Percentiles rank a stretch among this genome's conserved stretches.
phyloP scores from a whole-genome alignment of 257 asterid species.

The Nicotiana tabacum region DNA sequence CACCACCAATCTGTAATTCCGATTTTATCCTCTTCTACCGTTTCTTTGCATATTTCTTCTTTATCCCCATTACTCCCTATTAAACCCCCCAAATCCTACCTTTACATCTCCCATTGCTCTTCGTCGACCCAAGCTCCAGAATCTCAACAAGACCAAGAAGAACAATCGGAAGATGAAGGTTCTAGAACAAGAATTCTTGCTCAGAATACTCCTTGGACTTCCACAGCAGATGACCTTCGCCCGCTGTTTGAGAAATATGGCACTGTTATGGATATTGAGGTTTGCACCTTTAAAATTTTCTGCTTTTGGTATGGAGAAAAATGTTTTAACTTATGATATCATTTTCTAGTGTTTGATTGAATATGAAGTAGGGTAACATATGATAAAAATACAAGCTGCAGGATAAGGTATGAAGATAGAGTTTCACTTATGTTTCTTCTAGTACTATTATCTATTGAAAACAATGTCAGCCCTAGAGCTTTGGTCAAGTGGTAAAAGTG shows the following conservation, averaged over 20 bases:
- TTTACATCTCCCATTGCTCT: slow-evolving; percentile 26
- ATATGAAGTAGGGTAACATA: too few species aligned
- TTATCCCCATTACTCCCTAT: slow-evolving; percentile 20
- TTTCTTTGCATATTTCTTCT: slow-evolving; percentile 3
- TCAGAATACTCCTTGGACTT: slow-evolving; percentile 84
- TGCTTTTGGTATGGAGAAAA: neutral
- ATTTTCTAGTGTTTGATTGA: neutral
- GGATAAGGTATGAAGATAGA: too few species aligned
- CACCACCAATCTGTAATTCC: neutral
- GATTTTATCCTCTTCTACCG: neutral
- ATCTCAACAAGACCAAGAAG: slow-evolving; percentile 3
- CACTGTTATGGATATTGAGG: slow-evolving; percentile 70
- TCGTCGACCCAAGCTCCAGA: slow-evolving; percentile 8
- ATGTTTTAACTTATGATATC: neutral
- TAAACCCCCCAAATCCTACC: slow-evolving; percentile 26
- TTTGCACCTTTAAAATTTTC: slow-evolving; percentile 12
- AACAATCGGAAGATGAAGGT: slow-evolving; percentile 28
- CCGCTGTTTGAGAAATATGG: slow-evolving; percentile 68
- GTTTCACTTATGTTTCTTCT: too few species aligned
- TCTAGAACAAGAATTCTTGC: slow-evolving; percentile 55
- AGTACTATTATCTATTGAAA: too few species aligned
- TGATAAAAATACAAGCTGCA: too few species aligned
- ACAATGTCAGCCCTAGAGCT: too few species aligned
- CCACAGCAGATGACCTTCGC: slow-evolving; percentile 61
- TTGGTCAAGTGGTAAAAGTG: too few species aligned